Evolutionary conservation across 1,139 yeast genomes (phyloP).

Genomic region (Suhomyces coccinellae): DNA sequence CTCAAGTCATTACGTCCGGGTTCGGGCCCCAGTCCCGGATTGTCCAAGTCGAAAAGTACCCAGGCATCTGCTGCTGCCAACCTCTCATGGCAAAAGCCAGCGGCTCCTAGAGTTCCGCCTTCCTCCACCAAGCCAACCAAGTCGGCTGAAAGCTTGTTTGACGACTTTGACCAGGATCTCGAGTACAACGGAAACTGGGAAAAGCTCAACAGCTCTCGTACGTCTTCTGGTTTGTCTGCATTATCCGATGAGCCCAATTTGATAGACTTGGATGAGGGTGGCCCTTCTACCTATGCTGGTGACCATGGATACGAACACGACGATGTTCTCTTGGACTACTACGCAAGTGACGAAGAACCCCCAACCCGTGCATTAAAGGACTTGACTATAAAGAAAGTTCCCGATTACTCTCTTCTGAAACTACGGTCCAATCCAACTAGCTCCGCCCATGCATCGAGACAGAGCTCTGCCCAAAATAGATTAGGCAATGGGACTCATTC

Average conservation of each 20-base stretch:
- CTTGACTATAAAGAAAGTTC: constrained; percentile 20
- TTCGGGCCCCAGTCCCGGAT: constrained; percentile 12
- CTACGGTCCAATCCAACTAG: constrained; percentile 5
- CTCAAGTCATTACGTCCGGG: constrained; percentile 39
- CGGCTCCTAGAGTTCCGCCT: constrained; percentile 4
- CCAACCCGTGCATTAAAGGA: constrained; percentile 19
- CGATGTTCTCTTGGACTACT: constrained; percentile 16
- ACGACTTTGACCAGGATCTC: constrained; percentile 50
- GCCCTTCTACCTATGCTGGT: background rate
- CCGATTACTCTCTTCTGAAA: constrained; percentile 22
- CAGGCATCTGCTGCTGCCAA: constrained; percentile 49
- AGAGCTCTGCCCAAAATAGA: background rate
- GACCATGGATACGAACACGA: constrained; percentile 8
- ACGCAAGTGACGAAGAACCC: constrained; percentile 6
- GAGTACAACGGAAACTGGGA: constrained; percentile 30
- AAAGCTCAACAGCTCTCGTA: constrained; percentile 17
- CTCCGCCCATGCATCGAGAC: constrained; percentile 2
- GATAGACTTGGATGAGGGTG: constrained; percentile 40
- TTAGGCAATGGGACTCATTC: constrained; percentile 8
- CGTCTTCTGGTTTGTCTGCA: constrained; percentile 12
- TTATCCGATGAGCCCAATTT: constrained; percentile 24
- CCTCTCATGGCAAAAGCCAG: constrained; percentile 40
- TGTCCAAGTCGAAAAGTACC: constrained; percentile 18
- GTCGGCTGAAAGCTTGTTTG: constrained; percentile 31
- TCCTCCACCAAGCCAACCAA: constrained; percentile 16